Evolutionary conservation across 202 grass and related monocot genomes (phyloP), one percentile per base, ranked within the genome.

Genomic region (Dendrocalamus latiflorus): DNA sequence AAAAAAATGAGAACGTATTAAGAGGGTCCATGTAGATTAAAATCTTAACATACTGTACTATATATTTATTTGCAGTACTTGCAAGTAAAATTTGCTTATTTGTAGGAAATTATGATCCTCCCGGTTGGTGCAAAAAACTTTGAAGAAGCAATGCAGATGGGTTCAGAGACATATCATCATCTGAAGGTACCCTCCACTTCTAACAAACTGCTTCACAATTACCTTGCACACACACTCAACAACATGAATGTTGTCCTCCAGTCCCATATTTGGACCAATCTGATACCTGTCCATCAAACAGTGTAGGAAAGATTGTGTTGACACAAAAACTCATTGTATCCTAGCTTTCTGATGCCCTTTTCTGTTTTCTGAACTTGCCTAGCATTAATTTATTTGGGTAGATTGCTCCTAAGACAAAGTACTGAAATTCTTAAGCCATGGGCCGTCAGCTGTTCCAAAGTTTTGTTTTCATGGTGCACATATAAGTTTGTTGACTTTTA

Each of bases 101-200:
- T 81, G 45, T 89, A 99, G 96, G 96, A 99, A 95, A 87, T 99
- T 92, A 95, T 95, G 93, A 90, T 99, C 71, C 85, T 99, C 74
- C 96, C 93, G 17, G 51, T 99, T 34, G 93, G 89, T 68, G 93
- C 96, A 61, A 99, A 84, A 76, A 94, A 80, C 48, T 95, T 99
- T 65, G 81, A 93, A 85, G 93, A 99, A 90, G 93, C 96, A 81
- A 91, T 99, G 89, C 91, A 92, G 76, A 99, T 99, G 91, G 89
- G 91, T 81, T 93, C 91, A 11, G 89, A 99, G 78, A 95, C 96
- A 37, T 99, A 95, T 88, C 91, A 99, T 75, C 88, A 99, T 86
- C 89, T 99, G 33, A 99, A 95, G 96, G 96, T 99, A 82, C 47
- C 21, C 5, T 58, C 16, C 18, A 18, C 39, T 83, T 72, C 15